phyloP scores from a whole-genome alignment of 2,329 filamentous ascomycete genomes.

The Cercospora zeae-maydis region DNA sequence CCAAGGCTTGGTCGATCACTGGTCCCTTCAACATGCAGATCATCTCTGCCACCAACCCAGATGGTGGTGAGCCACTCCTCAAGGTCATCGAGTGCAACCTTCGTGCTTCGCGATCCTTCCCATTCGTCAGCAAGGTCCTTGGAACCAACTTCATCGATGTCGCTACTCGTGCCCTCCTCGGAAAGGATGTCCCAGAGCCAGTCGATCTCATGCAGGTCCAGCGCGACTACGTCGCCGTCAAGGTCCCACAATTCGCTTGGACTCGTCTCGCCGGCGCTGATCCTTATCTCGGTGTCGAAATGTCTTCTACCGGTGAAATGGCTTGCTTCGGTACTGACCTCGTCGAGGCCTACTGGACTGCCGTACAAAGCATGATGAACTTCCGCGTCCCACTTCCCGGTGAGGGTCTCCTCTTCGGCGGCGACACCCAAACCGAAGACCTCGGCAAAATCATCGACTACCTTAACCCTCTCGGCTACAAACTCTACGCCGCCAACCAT shows the following conservation, averaged over 20 bases:
- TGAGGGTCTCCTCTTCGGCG: constrained; percentile 91
- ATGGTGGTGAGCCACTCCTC: constrained; percentile 70
- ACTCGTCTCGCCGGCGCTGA: constrained; percentile 95
- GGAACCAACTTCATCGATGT: constrained; percentile 96
- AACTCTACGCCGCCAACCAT: constrained; percentile 80
- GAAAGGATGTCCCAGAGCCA: constrained; percentile 77
- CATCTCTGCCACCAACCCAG: constrained; percentile 80
- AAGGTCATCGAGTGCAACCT: constrained; percentile 99
- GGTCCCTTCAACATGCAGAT: constrained; percentile 99
- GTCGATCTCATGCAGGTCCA: constrained; percentile 84
- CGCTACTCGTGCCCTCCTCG: constrained; percentile 86
- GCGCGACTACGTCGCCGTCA: constrained; percentile 90
- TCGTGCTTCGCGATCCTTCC: constrained; percentile 94
- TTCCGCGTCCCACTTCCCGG: constrained; percentile 94
- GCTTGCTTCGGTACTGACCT: constrained; percentile 97
- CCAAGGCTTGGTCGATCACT: constrained; percentile 93
- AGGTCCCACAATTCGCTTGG: constrained; percentile 99
- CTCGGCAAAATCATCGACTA: constrained; percentile 81
- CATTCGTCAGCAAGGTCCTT: constrained; percentile 95
- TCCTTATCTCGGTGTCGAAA: constrained; percentile 96
- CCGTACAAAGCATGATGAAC: constrained; percentile 96
- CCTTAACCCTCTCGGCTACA: constrained; percentile 85
- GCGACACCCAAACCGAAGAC: constrained; percentile 67
- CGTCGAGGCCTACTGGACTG: constrained; percentile 96
- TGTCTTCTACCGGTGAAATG: constrained; percentile 96